Conservation (phyloP, 2,329 filamentous ascomycete genomes). For the Sporothrix protearum region DNA sequence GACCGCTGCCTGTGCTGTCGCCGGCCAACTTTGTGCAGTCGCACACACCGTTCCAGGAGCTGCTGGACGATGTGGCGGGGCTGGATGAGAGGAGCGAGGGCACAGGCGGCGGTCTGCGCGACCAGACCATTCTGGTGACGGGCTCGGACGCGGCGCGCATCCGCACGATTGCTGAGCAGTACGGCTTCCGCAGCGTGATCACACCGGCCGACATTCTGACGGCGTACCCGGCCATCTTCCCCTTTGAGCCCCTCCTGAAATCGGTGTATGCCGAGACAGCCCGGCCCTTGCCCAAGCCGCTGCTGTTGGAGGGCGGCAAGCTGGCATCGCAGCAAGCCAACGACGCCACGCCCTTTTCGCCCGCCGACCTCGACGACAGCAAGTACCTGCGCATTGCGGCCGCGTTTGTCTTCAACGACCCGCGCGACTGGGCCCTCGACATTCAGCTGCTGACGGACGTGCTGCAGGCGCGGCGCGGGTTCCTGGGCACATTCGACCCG, state of each 20-base stretch:
- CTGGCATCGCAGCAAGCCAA: constrained; percentile 26
- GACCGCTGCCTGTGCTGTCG: constrained; percentile 61
- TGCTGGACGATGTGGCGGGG: constrained; percentile 39
- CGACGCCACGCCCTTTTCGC: constrained; percentile 2
- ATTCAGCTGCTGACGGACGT: constrained; percentile 80
- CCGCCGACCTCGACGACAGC: constrained; percentile 38
- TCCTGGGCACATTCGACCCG: constrained; percentile 72
- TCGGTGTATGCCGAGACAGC: constrained; percentile 58
- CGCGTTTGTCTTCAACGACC: constrained; percentile 92
- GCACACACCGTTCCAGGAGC: constrained; percentile 80
- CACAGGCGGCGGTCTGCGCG: constrained; percentile 45
- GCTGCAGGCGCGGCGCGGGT: constrained; percentile 71
- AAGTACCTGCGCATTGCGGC: constrained; percentile 69
- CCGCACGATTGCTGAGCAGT: constrained; percentile 68
- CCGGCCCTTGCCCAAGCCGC: constrained; percentile 52
- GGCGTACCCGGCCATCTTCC: constrained; percentile 73
- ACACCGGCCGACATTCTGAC: constrained; percentile 80
- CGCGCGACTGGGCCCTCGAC: constrained; percentile 92
- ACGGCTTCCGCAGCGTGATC: constrained; percentile 78
- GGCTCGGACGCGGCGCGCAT: constrained; percentile 66
- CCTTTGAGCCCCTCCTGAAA: constrained; percentile 68
- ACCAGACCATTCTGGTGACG: constrained; percentile 70
- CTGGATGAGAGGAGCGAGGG: constrained; percentile 17
- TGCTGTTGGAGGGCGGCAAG: constrained; percentile 42
- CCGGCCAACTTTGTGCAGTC: constrained; percentile 77